phyloP scores from a whole-genome alignment of 345 rosid species.

The Gynandropsis gynandra region DNA sequence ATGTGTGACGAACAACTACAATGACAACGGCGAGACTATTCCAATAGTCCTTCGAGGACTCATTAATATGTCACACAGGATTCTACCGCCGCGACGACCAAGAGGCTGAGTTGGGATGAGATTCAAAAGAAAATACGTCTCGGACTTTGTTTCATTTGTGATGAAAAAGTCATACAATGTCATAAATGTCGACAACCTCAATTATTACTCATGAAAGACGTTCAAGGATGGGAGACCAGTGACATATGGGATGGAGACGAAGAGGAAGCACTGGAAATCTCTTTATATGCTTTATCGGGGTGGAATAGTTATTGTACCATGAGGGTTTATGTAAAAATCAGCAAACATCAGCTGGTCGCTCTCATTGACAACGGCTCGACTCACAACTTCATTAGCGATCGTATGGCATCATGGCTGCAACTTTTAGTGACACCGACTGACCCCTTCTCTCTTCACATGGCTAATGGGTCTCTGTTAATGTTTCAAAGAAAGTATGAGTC shows the following conservation, averaged over 20 bases:
- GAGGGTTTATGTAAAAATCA: not conserved
- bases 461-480: not conserved
- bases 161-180: not conserved
- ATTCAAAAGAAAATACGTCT: not conserved
- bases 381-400: slow-evolving; percentile 6
- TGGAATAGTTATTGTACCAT: not conserved
- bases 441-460: not conserved
- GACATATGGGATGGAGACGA: not conserved
- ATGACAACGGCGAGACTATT: not conserved
- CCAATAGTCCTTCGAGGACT: no score
- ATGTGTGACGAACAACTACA: not conserved
- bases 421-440: not conserved
- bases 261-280: not conserved
- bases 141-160: no score
- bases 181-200: not conserved
- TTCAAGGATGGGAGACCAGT: not conserved
- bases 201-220: not conserved
- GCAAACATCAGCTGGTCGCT: not conserved
- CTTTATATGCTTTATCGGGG: slow-evolving; percentile 1
- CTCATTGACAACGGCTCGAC: slow-evolving; percentile 11
- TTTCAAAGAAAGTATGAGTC: not conserved
- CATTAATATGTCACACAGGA: no score
- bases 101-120: slow-evolving; percentile 1
- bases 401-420: not conserved
- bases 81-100: not conserved